Conservation (phyloP, 768 basidiomycete genomes). For the Mycena vitilis region DNA sequence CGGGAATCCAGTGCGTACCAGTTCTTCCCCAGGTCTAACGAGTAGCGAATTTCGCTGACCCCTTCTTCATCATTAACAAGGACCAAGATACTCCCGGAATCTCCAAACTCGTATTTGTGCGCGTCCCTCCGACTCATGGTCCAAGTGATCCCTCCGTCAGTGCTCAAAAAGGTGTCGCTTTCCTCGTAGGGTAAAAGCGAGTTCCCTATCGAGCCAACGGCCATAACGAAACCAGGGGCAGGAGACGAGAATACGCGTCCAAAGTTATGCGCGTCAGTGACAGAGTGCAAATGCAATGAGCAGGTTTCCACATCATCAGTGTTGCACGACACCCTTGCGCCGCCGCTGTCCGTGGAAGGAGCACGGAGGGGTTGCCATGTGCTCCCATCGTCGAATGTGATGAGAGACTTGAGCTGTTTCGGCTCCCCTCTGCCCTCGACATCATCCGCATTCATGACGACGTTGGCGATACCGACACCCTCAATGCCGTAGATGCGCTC, state of each 20-base stretch:
- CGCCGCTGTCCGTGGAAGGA: constrained; percentile 68
- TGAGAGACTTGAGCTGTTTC: constrained; percentile 82
- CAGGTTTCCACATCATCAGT: constrained; percentile 68
- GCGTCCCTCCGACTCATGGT: constrained; percentile 78
- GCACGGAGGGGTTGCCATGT: constrained; percentile 79
- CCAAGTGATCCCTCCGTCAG: constrained; percentile 91
- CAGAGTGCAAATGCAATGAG: constrained; percentile 92
- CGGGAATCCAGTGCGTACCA: constrained; percentile 70
- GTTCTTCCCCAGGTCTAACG: constrained; percentile 81
- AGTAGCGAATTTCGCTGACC: constrained; percentile 78
- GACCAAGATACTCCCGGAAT: constrained; percentile 83
- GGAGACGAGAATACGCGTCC: constrained; percentile 95
- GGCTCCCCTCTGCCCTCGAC: constrained; percentile 75
- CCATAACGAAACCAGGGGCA: constrained; percentile 96
- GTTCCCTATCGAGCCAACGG: constrained; percentile 90
- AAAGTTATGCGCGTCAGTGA: constrained; percentile 92
- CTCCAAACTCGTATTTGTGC: constrained; percentile 97
- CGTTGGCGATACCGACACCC: constrained; percentile 92
- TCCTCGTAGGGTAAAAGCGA: constrained; percentile 80
- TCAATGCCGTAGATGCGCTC: constrained; percentile 89
- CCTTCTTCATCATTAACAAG: constrained; percentile 87
- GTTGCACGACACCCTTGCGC: constrained; percentile 73
- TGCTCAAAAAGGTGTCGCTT: constrained; percentile 93
- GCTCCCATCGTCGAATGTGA: constrained; percentile 93
- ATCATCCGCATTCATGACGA: constrained; percentile 85